A percentile compares a stretch with the other conserved stretches of the same genome.
phyloP scores from a whole-genome alignment of 768 basidiomycete genomes.

The Cubamyces lactineus region DNA sequence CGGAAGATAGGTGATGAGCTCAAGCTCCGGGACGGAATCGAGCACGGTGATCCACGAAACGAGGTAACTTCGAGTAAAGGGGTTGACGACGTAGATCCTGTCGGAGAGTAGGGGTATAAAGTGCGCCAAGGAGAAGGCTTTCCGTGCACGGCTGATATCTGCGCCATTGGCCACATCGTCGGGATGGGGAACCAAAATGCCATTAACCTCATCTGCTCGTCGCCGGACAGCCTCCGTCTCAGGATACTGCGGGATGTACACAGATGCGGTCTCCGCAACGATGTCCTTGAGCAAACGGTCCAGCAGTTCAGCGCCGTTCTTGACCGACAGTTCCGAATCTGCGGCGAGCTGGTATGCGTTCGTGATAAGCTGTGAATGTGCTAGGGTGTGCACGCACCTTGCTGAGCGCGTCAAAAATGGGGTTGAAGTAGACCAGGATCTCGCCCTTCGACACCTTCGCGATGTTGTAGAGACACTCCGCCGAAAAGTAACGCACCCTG shows the following conservation, averaged over 20 bases:
- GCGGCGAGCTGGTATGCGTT: constrained; percentile 75
- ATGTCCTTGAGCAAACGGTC: constrained; percentile 98
- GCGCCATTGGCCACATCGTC: constrained; percentile 48
- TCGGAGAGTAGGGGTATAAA: constrained; percentile 95
- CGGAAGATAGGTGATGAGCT: constrained; percentile 92
- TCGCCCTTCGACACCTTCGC: constrained; percentile 97
- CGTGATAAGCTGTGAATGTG: constrained; percentile 19
- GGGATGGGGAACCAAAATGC: constrained; percentile 66
- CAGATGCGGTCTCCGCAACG: constrained; percentile 93
- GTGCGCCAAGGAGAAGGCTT: constrained; percentile 90
- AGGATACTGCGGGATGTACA: constrained; percentile 87
- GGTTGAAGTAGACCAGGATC: constrained; percentile 95
- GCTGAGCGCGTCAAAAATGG: constrained; percentile 95
- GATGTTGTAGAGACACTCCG: constrained; percentile 98
- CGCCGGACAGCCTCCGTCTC: constrained; percentile 71
- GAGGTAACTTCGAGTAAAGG: constrained; percentile 95
- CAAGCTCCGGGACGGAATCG: constrained; percentile 95
- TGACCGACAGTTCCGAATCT: constrained; percentile 93
- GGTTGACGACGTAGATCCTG: constrained; percentile 92
- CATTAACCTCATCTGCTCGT: constrained; percentile 39
- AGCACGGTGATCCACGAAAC: constrained; percentile 96
- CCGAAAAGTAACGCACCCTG: constrained; percentile 95
- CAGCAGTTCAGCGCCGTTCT: constrained; percentile 96
- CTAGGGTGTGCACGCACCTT: constrained; percentile 60
- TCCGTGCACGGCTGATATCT: constrained; percentile 50